Conservation (phyloP, 805 yeast genomes). For the Dipodascopsis uninucleata region DNA sequence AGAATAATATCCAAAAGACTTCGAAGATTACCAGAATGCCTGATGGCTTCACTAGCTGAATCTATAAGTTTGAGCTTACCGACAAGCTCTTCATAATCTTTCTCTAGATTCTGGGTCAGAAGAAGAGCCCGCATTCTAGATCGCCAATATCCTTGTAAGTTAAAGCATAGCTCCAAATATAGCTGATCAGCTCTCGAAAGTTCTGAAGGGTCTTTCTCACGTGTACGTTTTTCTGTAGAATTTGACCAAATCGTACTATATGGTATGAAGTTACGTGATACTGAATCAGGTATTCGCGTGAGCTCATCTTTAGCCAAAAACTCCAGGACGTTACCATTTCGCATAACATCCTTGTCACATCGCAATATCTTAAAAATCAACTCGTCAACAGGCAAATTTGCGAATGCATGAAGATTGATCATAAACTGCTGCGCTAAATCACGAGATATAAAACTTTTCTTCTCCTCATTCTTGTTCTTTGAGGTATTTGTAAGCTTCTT, state of each 20-base stretch:
- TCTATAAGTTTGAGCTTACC: slow-evolving; percentile 67
- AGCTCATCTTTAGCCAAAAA: slow-evolving; percentile 75
- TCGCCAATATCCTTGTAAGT: slow-evolving; percentile 86
- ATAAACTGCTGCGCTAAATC: slow-evolving; percentile 94
- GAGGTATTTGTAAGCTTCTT: slow-evolving; percentile 44
- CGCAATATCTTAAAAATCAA: slow-evolving; percentile 66
- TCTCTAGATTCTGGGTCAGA: slow-evolving; percentile 65
- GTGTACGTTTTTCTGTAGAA: slow-evolving; percentile 39
- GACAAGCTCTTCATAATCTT: slow-evolving; percentile 71
- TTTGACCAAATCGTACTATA: slow-evolving; percentile 70
- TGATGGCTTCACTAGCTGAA: slow-evolving; percentile 63
- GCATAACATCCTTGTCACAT: slow-evolving; percentile 70
- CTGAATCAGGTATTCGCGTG: slow-evolving; percentile 65
- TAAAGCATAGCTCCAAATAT: slow-evolving; percentile 75
- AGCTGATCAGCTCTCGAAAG: slow-evolving; percentile 84
- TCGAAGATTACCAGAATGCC: slow-evolving; percentile 62
- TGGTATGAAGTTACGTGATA: slow-evolving; percentile 72
- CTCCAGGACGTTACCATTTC: slow-evolving; percentile 72
- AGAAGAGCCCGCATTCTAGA: slow-evolving; percentile 82
- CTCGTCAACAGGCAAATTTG: slow-evolving; percentile 57
- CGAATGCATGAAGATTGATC: slow-evolving; percentile 79
- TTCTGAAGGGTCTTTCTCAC: slow-evolving; percentile 69
- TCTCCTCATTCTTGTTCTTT: slow-evolving; percentile 47
- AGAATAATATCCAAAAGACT: slow-evolving; percentile 77
- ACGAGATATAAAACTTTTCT: slow-evolving; percentile 68